Percentiles rank a stretch among this genome's conserved stretches.
phyloP scores from a whole-genome alignment of 192 early-diverging fungal genomes.

The Ambispora gerdemannii region DNA sequence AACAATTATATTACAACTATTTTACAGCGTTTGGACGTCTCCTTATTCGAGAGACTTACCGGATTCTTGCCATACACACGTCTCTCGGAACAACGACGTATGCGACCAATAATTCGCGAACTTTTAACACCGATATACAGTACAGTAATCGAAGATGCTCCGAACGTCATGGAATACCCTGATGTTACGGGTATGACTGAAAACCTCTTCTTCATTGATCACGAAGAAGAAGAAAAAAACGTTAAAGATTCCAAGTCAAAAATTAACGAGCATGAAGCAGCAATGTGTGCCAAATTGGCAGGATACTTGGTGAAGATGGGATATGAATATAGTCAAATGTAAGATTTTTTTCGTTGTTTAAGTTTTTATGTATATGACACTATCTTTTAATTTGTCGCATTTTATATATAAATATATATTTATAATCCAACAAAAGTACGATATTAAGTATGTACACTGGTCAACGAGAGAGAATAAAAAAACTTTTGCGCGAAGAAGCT shows the following conservation, averaged over 20 bases:
- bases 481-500: conserved; percentile 36
- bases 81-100: conserved; percentile 52
- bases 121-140: conserved; percentile 51
- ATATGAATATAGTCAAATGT: conserved; percentile 32
- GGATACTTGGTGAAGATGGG: conserved; percentile 38
- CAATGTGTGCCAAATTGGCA: conserved; percentile 37
- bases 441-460: conserved; percentile 58
- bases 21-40: conserved; percentile 41
- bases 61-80: conserved; percentile 43
- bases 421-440: too few relatives aligned
- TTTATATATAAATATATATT: too few relatives aligned
- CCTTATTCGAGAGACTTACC: conserved; percentile 55
- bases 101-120: conserved; percentile 53
- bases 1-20: not conserved
- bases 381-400: too few relatives aligned
- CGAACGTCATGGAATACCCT: conserved; percentile 35
- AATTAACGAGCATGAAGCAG: conserved; percentile 40
- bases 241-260: conserved; percentile 34
- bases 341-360: not conserved
- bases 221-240: conserved; percentile 29
- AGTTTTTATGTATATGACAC: too few relatives aligned
- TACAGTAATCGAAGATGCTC: conserved; percentile 45
- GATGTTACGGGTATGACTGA: conserved; percentile 46
- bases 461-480: conserved; percentile 42
- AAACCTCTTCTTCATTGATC: conserved; percentile 38